Base-by-base conservation (phyloP, 2,329 filamentous ascomycete species). In the Dactylella cylindrospora region DNA sequence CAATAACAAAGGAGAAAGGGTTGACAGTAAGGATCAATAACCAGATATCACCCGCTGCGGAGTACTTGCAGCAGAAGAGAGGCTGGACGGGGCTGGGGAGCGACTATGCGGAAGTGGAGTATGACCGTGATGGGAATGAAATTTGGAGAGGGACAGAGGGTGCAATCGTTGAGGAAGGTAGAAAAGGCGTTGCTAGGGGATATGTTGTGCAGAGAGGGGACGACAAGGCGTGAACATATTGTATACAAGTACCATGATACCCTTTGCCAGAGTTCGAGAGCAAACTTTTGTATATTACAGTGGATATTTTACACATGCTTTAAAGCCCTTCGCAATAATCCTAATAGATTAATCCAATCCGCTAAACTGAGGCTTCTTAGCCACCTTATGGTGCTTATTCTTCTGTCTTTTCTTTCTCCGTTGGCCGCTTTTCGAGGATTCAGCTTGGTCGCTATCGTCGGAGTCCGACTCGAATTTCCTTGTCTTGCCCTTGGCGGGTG, bases 71-170 rank as follows among this genome's bases (percentile, higher is more conserved):
- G 25, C 86, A 85, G 2, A 82, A 90, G 69, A 77, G 93, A 53
- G 95, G 88, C 3, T 98, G 93, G 93, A 86, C 86, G 70, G 93
- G 93, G 0, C 74, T 98, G 19, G 93, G 93, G 0, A 95, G 83
- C 64, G 93, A 98, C 71, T 94, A 65, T 23, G 33, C 90, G 68
- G 77, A 79, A 57, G 77, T 81, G 59, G 74, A 73, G 66, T 81
- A 81, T 66, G 80, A 84, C 23, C 77, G 80, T n/a, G 77, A 79
- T 41, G 77, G 74, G n/a, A 75, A 75, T 10, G 78, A 81, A 10
- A 38, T 62, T 5, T 62, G 57, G 47, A 74, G 76, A 76, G 71
- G 72, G 51, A 72, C 72, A 5, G 70, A 75, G 31, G 79, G 86
- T 52, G 84, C 86, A 1, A 72, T 81, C 13, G 80, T 98, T 54